These are phyloP conservation scores for Daedalea quercina DNA, from an alignment of 768 basidiomycete genomes.

Conservation along the genomic window DNA sequence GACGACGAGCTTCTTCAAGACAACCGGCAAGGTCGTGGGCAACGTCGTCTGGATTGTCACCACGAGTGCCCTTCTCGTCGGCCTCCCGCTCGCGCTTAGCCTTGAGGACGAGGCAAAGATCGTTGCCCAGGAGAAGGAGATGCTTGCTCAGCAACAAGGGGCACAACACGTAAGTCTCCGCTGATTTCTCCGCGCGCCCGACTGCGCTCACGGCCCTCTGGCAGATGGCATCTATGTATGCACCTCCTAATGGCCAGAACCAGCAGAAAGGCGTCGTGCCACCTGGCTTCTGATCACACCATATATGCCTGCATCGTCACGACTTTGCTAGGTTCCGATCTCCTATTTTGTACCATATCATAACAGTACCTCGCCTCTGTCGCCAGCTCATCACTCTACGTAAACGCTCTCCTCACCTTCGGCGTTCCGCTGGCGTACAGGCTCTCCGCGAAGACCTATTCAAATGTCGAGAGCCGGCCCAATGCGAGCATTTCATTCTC, in stretches of 20 bases:
- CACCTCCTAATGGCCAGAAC: constrained; percentile 35
- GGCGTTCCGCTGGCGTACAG: neutral
- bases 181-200: constrained; percentile 5
- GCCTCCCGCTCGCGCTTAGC: constrained; percentile 85
- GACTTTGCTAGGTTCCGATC: neutral
- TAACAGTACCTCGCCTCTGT: neutral
- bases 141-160: constrained; percentile 89
- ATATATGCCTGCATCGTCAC: no score
- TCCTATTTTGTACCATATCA: neutral
- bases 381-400: neutral
- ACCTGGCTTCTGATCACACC: constrained; percentile 64
- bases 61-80: constrained; percentile 89
- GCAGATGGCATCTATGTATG: constrained; percentile 71
- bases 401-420: neutral
- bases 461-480: no score
- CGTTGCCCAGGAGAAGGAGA: constrained; percentile 90
- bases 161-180: constrained; percentile 67
- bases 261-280: constrained; percentile 61
- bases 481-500: no score
- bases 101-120: constrained; percentile 96
- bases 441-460: no score
- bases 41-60: constrained; percentile 93
- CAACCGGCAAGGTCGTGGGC: constrained; percentile 66
- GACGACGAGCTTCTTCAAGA: constrained; percentile 59
- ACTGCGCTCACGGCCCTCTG: constrained; percentile 24